Percentiles rank a stretch among this genome's conserved stretches.
Conservation (phyloP, 352 stramenopile species). For the Phytophthora idaei region DNA sequence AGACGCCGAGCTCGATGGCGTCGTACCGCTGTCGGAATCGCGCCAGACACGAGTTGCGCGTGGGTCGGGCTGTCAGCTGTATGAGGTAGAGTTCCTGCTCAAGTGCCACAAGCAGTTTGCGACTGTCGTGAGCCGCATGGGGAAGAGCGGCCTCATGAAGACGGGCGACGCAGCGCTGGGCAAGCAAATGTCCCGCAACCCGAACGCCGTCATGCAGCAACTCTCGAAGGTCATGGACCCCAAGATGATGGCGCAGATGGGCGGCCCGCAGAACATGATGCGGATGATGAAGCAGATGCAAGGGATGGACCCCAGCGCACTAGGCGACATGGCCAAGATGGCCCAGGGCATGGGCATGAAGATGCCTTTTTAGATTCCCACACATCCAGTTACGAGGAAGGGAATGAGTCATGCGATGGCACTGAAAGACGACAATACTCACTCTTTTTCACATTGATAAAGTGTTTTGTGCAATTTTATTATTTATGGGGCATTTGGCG, state of each 20-base stretch:
- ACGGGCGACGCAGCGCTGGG: conserved; percentile 84
- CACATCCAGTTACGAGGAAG: conserved; percentile 1
- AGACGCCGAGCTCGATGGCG: conserved; percentile 95
- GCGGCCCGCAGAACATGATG: conserved; percentile 86
- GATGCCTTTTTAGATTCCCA: conserved; percentile 67
- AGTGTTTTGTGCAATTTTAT: neutral
- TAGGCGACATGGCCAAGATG: conserved; percentile 86
- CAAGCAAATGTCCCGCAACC: conserved; percentile 97
- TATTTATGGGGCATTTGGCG: neutral
- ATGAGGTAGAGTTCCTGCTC: conserved; percentile 93
- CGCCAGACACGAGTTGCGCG: conserved; percentile 89
- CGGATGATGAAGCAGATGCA: conserved; percentile 96
- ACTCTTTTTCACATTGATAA: conserved; percentile 28
- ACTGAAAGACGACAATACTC: conserved; percentile 22
- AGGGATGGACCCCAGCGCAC: conserved; percentile 72
- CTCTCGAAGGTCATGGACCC: conserved; percentile 94
- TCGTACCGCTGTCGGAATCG: conserved; percentile 70
- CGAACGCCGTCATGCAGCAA: conserved; percentile 96
- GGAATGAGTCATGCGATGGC: conserved; percentile 22
- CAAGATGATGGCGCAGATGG: conserved; percentile 92
- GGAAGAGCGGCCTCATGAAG: conserved; percentile 95
- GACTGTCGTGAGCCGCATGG: conserved; percentile 96
- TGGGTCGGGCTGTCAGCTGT: conserved; percentile 89
- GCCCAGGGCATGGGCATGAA: conserved; percentile 76
- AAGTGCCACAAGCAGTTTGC: conserved; percentile 97